Base-by-base conservation (phyloP, 129 eudicot species). In the Heracleum sosnowskyi region DNA sequence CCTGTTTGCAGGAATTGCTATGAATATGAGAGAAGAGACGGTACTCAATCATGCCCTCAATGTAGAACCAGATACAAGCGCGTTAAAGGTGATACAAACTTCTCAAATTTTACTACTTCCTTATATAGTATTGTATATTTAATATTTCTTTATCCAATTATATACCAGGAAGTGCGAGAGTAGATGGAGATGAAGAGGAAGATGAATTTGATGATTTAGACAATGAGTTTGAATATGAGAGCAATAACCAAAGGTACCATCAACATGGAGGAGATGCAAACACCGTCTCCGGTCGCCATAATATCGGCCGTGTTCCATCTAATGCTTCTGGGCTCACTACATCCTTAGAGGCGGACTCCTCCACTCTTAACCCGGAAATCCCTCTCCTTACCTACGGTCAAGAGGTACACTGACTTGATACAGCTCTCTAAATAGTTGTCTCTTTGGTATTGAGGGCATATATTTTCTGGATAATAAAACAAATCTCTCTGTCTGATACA, bases 351-450 rank as follows among this genome's bases (percentile, higher is more conserved):
- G 40, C 40, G 76, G 76, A 71, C 51, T 35, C 82, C 36, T 57
- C 85, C 28, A 80, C 86, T 77, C 77, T 89, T 44, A 83, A 83
- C 51, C 83, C 88, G 4, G 98, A 91, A 53, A 89, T 91, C 80
- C 98, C 94, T 76, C 95, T 93, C 77, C 90, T 93, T 76, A 93
- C 98, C 47, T 93, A 91, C 66, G 98, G 96, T 26, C 96, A 93
- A 86, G 98, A 93, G 95, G 98, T 93, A 86, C 33, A 47, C 71
- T 45, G 17, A 79, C 29, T 45, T 11, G 33, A 15, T 8, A 39
- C 39, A 55, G 75, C 42, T 74, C 16, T 49, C 55, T 49, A 18
- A 1, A 42, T n/a, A 83, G 12, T 11, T 17, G 35, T 45, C 34
- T 24, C 26, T 4, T 44, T 11, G 31, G 77, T 51, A 51, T 51